Evolutionary conservation across 768 basidiomycete genomes (phyloP), one percentile per base, ranked within the genome.

Genomic region (Pulveroboletus sp.): DNA sequence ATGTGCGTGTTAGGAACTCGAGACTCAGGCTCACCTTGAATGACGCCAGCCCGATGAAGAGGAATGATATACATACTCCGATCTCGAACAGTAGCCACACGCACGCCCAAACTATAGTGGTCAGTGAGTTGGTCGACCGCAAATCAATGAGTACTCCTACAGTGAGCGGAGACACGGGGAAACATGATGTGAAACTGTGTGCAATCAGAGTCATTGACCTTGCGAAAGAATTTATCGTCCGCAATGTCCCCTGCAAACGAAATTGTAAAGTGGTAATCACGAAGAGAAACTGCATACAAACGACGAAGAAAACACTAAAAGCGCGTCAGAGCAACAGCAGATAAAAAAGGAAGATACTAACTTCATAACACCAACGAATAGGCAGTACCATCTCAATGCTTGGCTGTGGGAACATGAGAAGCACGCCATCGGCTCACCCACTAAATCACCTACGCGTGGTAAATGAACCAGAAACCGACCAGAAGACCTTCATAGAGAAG

Each of bases 401-500:
- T 83, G 83, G 36, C 84, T 93, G 56, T 48, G 53, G 9, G 43
- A 23, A 43, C 17, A 43, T 62, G 31, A 42, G 41, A 54, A 30
- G 53, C 42, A 41, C 27, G 30, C 20, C 52, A 48, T 43, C 1
- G 55, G 41, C 22, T 17, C 24, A 34, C 31, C 35, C 16, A 23
- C 40, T 19, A 17, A n/a, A 48, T 54, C 45, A 76, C 85, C 57
- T 67, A 86, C 91, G 77, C 93, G 66, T 97, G 94, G 62, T 86
- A 91, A 37, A 93, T 82, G 65, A 95, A 96, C 93, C 94, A 96
- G 57, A 97, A 89, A 0, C 90, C 93, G 49, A 97, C 79, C 40
- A 97, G 74, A 20, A 96, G 70, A 9, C 80, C 92, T 67, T 96
- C 93, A 58, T 91, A 94, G 10, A 83, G 65, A 20, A 89, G 58